phyloP scores from a whole-genome alignment of 305 asterid species.

The Petunia hybrid region DNA sequence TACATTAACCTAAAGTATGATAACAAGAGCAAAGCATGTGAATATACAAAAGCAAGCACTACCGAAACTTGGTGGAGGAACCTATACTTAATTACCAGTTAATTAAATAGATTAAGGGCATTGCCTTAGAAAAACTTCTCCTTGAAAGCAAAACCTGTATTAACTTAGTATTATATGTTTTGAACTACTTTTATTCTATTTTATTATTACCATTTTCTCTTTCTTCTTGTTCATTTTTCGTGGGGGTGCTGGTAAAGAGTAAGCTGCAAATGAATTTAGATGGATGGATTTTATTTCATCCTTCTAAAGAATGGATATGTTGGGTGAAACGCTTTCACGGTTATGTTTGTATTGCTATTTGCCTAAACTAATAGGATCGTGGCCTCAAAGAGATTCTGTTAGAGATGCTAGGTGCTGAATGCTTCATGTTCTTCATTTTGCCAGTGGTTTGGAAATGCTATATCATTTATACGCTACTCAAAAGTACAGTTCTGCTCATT shows the following conservation, averaged over 20 bases:
- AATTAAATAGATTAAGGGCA: background rate
- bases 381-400: slow-evolving; percentile 4
- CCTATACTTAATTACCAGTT: slow-evolving; percentile 26
- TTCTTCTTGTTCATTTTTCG: background rate
- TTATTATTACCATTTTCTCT: background rate
- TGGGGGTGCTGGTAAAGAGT: slow-evolving; percentile 6
- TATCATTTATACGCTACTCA: slow-evolving; percentile 12
- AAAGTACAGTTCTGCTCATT: background rate
- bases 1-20: background rate
- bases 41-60: slow-evolving; percentile 30
- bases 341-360: slow-evolving; percentile 4
- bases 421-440: background rate
- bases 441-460: slow-evolving; percentile 6
- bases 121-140: slow-evolving; percentile 24
- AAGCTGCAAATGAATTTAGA: slow-evolving; percentile 3
- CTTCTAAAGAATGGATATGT: slow-evolving; percentile 7
- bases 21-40: slow-evolving; percentile 28
- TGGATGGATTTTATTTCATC: slow-evolving; percentile 4
- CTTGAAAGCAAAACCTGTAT: slow-evolving; percentile 20
- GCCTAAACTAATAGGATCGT: background rate
- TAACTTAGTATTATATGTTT: slow-evolving; percentile 7
- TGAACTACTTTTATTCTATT: background rate
- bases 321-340: background rate
- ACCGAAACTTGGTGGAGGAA: slow-evolving; percentile 23
- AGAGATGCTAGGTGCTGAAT: slow-evolving; percentile 16